Evolutionary conservation across 1,284 basidiomycete genomes (phyloP).

Genomic region (Fomitopsis betulina): DNA sequence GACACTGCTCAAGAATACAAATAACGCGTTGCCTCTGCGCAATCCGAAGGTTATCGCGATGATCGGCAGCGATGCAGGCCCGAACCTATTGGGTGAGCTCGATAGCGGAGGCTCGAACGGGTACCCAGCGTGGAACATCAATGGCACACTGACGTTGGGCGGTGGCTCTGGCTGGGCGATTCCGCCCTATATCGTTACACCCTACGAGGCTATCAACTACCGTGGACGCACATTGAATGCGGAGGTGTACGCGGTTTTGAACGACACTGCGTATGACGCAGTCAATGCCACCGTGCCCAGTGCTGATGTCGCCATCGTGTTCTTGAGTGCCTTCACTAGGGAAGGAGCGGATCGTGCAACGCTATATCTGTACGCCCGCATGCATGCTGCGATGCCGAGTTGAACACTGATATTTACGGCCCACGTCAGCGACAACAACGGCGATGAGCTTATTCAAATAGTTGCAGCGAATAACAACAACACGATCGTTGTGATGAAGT

Average conservation of each 20-base stretch:
- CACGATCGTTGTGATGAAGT: conserved; percentile 52
- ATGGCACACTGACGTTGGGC: conserved; percentile 64
- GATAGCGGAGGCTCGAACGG: conserved; percentile 22
- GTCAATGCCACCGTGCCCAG: neutral
- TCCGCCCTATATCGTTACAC: conserved; percentile 45
- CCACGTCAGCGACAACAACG: conserved; percentile 48
- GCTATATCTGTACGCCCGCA: neutral
- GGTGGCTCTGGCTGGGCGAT: conserved; percentile 44
- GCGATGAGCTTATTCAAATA: conserved; percentile 36
- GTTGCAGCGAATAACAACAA: conserved; percentile 38
- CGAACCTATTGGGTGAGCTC: conserved; percentile 29
- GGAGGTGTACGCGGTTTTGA: conserved; percentile 17
- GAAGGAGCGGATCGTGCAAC: conserved; percentile 46
- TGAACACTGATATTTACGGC: neutral
- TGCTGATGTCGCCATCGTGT: conserved; percentile 47
- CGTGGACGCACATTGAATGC: conserved; percentile 33
- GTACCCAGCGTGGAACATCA: conserved; percentile 36
- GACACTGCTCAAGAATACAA: conserved; percentile 61
- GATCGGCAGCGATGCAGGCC: conserved; percentile 21
- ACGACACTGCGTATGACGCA: neutral
- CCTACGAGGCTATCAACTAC: conserved; percentile 37
- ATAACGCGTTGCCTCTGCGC: conserved; percentile 48
- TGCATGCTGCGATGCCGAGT: neutral
- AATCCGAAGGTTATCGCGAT: conserved; percentile 15
- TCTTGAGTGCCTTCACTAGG: conserved; percentile 48